phyloP scores from a whole-genome alignment of 495 filamentous ascomycete genomes.

The Lentithecium fluviatile region DNA sequence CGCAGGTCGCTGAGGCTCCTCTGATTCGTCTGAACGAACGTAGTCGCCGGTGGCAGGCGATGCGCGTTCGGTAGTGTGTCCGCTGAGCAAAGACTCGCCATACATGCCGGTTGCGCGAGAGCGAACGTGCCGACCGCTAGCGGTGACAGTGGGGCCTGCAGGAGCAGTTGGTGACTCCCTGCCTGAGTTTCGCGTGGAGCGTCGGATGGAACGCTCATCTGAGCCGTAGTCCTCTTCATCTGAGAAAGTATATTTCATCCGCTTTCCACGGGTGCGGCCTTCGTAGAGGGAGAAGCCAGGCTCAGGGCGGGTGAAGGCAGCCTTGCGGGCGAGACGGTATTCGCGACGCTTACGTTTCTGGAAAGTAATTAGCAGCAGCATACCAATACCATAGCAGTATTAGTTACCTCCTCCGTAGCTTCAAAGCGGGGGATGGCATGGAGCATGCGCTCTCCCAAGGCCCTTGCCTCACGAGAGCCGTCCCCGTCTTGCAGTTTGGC shows the following conservation, averaged over 20 bases:
- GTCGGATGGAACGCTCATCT: conserved; percentile 61
- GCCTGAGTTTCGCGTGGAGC: conserved; percentile 73
- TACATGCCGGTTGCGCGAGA: conserved; percentile 73
- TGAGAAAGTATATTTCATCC: conserved; percentile 92
- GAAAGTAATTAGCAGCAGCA: conserved; percentile 39
- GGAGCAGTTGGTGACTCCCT: conserved; percentile 62
- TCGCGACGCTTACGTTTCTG: conserved; percentile 91
- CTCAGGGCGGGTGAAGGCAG: conserved; percentile 83
- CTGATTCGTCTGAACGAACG: conserved; percentile 39
- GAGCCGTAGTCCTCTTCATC: conserved; percentile 78
- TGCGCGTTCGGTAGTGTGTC: conserved; percentile 41
- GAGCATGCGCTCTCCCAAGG: conserved; percentile 73
- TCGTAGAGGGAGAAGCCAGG: conserved; percentile 92
- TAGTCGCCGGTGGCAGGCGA: conserved; percentile 40
- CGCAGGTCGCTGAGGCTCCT: conserved; percentile 28
- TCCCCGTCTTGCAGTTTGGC: conserved; percentile 72
- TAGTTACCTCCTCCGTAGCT: conserved; percentile 77
- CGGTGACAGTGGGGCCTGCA: conserved; percentile 74
- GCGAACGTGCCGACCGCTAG: conserved; percentile 84
- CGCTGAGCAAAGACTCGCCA: conserved; percentile 66
- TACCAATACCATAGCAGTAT: not conserved
- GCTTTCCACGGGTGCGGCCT: conserved; percentile 91
- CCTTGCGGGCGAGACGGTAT: conserved; percentile 81
- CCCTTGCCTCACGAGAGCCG: conserved; percentile 71
- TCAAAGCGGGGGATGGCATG: conserved; percentile 90